These are phyloP conservation scores for Ophiocordyceps robertsii DNA, from an alignment of 2,329 filamentous ascomycete species.

Conservation along the genomic window DNA sequence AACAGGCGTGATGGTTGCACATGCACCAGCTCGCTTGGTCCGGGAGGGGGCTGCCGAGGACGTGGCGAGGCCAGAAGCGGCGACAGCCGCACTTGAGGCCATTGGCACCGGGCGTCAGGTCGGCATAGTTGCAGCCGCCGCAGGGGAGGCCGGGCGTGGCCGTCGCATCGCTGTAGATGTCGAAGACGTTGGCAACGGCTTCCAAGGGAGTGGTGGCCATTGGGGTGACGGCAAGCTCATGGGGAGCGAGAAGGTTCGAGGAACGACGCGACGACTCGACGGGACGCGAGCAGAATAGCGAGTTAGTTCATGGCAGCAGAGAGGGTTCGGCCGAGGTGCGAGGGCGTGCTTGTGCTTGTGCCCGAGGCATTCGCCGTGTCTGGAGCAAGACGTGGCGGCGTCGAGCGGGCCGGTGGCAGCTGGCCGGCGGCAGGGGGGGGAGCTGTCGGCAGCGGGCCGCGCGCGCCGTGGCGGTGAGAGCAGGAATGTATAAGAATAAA, in stretches of 20 bases:
- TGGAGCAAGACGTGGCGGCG: not conserved
- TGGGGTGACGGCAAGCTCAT: constrained; percentile 11
- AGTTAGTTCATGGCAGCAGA: constrained; percentile 20
- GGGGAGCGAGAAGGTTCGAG: not conserved
- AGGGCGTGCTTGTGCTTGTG: too few relatives aligned
- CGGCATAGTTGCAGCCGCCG: constrained; percentile 45
- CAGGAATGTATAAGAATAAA: constrained; percentile 2
- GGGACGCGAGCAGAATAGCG: constrained; percentile 18
- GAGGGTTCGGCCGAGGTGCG: not conserved
- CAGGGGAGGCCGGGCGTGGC: constrained; percentile 12
- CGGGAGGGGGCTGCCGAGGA: constrained; percentile 17
- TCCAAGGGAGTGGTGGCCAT: constrained; percentile 41
- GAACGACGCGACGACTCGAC: not conserved
- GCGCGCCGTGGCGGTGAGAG: not conserved
- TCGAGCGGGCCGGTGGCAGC: not conserved
- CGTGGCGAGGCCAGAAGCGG: constrained; percentile 42
- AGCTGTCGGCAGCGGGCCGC: not conserved
- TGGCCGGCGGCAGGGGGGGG: not conserved
- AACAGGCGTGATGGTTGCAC: constrained; percentile 51
- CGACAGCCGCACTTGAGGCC: constrained; percentile 45
- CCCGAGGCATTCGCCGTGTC: too few relatives aligned
- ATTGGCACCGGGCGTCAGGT: constrained; percentile 36
- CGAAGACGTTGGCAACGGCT: constrained; percentile 32
- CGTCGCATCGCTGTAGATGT: constrained; percentile 38
- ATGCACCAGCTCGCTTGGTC: constrained; percentile 42